phyloP scores from a whole-genome alignment of 352 stramenopile genomes.

The Pythium rhizo-oryzae region DNA sequence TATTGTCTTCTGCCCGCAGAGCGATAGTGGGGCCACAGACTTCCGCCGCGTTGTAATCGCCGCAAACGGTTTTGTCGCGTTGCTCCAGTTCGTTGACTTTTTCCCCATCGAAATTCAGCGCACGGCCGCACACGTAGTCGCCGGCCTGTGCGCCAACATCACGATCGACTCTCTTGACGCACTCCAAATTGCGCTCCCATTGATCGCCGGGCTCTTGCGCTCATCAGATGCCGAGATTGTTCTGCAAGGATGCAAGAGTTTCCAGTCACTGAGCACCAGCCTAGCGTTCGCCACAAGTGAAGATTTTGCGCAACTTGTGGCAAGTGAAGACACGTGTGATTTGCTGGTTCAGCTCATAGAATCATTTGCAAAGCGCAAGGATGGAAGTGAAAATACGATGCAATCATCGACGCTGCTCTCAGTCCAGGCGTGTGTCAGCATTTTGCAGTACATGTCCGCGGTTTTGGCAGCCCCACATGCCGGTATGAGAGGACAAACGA shows the following conservation, averaged over 20 bases:
- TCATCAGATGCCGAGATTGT: slow-evolving; percentile 64
- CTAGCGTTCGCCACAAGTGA: slow-evolving; percentile 37
- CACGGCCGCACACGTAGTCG: slow-evolving; percentile 54
- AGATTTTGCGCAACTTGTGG: slow-evolving; percentile 42
- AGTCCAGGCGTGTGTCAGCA: slow-evolving; percentile 4
- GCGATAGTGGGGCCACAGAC: slow-evolving; percentile 10
- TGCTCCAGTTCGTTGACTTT: slow-evolving; percentile 84
- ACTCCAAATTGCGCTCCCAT: slow-evolving; percentile 42
- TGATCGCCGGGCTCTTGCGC: slow-evolving; percentile 49
- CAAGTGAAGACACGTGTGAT: slow-evolving; percentile 44
- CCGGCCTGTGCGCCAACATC: slow-evolving; percentile 54
- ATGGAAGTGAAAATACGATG: background rate
- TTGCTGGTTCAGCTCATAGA: slow-evolving; percentile 35
- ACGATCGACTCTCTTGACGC: slow-evolving; percentile 29
- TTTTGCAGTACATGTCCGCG: slow-evolving; percentile 23
- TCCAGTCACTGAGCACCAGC: slow-evolving; percentile 57
- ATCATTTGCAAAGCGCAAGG: slow-evolving; percentile 4
- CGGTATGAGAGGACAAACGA: slow-evolving; percentile 27
- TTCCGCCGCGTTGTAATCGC: slow-evolving; percentile 50
- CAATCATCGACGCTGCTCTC: background rate
- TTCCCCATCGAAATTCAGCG: slow-evolving; percentile 79
- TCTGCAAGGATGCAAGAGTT: slow-evolving; percentile 47
- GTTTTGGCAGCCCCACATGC: slow-evolving; percentile 20
- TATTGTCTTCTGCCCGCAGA: slow-evolving; percentile 40
- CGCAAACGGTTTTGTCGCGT: slow-evolving; percentile 64